Conservation (phyloP, 257 asterid species). For the Salvia rosmarinus region DNA sequence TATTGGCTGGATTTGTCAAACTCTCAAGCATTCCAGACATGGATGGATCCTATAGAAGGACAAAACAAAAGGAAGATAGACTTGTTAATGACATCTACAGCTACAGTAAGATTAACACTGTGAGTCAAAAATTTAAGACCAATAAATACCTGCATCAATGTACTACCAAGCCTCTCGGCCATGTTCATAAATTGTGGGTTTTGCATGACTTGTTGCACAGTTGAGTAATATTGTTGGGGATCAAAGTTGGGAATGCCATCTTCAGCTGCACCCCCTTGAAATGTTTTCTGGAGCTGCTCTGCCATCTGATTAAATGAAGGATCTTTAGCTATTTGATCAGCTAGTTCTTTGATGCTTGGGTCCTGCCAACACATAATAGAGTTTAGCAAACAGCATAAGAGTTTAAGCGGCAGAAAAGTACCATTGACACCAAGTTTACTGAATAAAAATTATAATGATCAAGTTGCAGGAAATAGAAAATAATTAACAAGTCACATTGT, state of each 20-base stretch:
- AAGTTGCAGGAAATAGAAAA: not conserved
- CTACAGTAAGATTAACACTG: not conserved
- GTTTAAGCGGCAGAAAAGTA: not conserved
- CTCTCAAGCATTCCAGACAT: constrained; percentile 95
- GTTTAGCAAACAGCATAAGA: not conserved
- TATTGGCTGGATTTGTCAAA: constrained; percentile 77
- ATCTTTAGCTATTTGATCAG: constrained; percentile 90
- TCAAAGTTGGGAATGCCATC: constrained; percentile 84
- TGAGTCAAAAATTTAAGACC: not conserved
- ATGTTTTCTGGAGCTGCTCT: constrained; percentile 89
- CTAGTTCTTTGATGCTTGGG: constrained; percentile 92
- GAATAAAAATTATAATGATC: not conserved
- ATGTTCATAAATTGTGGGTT: constrained; percentile 93
- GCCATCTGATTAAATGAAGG: constrained; percentile 97
- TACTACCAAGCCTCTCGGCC: constrained; percentile 93
- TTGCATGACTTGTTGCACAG: constrained; percentile 99
- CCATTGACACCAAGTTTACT: not conserved
- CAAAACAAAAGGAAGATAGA: constrained; percentile 26
- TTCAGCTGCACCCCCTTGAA: constrained; percentile 73
- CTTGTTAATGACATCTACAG: constrained; percentile 1
- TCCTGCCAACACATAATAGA: constrained; percentile 51
- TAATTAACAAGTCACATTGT: not conserved
- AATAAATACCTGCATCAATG: constrained; percentile 78
- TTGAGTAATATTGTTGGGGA: constrained; percentile 74
- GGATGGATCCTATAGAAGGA: constrained; percentile 74